Base-by-base conservation (phyloP, 257 asterid genomes). In the Haberlea rhodopensis region DNA sequence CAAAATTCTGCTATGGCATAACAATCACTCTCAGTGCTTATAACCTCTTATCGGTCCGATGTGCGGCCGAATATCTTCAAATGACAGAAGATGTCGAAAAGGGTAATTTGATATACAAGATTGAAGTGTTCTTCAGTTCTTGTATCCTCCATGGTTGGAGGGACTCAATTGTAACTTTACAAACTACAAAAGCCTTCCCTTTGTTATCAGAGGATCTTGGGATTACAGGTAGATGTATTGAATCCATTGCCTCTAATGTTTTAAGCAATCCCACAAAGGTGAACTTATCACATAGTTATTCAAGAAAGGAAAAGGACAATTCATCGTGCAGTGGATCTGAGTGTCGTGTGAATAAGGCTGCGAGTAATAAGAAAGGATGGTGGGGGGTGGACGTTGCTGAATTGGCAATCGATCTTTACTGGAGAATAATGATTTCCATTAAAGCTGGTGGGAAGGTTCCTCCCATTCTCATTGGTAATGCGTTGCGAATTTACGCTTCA, bases 371-470 rank as follows among this genome's bases (percentile, higher is more conserved):
- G 3, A 81, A 78, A 55, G 89, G 87, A 2, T 88, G 95, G 97
- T 88, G 97, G 97, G 97, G 82, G 48, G 96, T 88, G 26, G 97
- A 91, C 46, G 49, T 88, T 23, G 94, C 97, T 0, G 95, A 91
- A 48, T 28, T 91, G 70, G 87, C 87, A 40, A 80, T 88, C 16
- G 97, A 88, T 69, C 83, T 88, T 23, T 91, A 91, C n/a, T 91
- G 96, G 96, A 80, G 97, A 76, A 76, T 88, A 2, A 83, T 88
- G 95, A 81, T 91, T 18, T 90, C 86, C 19, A 67, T 91, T 16
- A 88, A 86, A 76, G 86, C 96, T 1, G 76, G 91, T 7, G 96
- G 90, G 31, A 91, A 69, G 57, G 85, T 88, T 0, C 83, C 91
- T 3, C 55, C 90, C 0, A 71, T 46, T 63, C 80, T 79, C n/a